Conservation (phyloP, 805 yeast species). For the Lipomyces starkeyi region DNA sequence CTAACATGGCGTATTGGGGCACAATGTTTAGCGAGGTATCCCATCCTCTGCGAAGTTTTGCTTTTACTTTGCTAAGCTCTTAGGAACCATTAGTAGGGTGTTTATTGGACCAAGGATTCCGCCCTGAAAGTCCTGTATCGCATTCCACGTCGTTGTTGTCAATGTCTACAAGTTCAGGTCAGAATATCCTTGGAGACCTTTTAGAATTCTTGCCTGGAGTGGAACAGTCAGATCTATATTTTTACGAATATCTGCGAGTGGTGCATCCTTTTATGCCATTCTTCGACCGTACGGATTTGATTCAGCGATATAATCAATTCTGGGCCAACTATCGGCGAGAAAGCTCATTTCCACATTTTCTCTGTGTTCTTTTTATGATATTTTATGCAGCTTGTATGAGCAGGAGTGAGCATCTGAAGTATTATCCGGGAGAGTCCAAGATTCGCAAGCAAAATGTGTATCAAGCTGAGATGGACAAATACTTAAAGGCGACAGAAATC, state of each 20-base stretch:
- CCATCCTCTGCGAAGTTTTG: neutral
- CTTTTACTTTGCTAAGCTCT: neutral
- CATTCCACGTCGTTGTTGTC: neutral
- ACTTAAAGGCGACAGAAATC: slow-evolving; percentile 18
- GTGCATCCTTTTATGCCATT: slow-evolving; percentile 28
- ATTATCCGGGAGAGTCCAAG: slow-evolving; percentile 11
- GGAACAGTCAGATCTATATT: slow-evolving; percentile 10
- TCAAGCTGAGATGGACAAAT: slow-evolving; percentile 16
- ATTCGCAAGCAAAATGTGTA: slow-evolving; percentile 6
- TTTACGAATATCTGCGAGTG: slow-evolving; percentile 17
- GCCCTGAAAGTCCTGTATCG: neutral
- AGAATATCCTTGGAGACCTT: neutral
- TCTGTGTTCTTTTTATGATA: slow-evolving; percentile 20
- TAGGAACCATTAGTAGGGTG: neutral
- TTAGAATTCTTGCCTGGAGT: slow-evolving; percentile 4
- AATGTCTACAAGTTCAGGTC: neutral
- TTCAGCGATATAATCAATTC: slow-evolving; percentile 19
- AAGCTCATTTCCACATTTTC: slow-evolving; percentile 10
- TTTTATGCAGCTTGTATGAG: slow-evolving; percentile 21
- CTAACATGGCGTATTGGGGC: slow-evolving; percentile 28
- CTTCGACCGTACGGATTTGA: slow-evolving; percentile 19
- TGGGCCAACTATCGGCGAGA: slow-evolving; percentile 17
- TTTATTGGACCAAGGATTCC: neutral
- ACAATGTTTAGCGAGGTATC: slow-evolving; percentile 25
- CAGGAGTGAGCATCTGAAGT: slow-evolving; percentile 21